Conservation (phyloP, 2,329 filamentous ascomycete genomes). For the Zymoseptoria pseudotritici region DNA sequence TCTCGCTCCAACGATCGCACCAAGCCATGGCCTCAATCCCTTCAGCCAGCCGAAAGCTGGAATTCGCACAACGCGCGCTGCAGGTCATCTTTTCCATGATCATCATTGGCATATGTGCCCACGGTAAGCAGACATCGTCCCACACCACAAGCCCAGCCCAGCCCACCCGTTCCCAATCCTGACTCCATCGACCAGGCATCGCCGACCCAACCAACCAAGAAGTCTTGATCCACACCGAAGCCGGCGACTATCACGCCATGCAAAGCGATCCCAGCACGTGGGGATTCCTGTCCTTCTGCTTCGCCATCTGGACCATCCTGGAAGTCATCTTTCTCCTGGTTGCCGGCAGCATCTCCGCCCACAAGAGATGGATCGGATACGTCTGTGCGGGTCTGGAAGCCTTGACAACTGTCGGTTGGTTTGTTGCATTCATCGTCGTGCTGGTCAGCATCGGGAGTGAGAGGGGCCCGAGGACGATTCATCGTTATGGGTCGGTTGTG, state of each 20-base stretch:
- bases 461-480: no score
- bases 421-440: not conserved
- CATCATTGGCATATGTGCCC: not conserved
- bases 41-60: not conserved
- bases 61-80: not conserved
- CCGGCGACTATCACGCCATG: not conserved
- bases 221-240: not conserved
- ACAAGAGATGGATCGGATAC: not conserved
- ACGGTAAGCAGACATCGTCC: no score
- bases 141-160: no score
- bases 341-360: not conserved
- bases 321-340: not conserved
- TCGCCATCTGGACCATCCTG: not conserved
- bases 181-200: no score
- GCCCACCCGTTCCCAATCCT: no score
- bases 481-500: not conserved
- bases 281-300: no score
- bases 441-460: not conserved
- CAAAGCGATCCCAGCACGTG: no score
- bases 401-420: no score
- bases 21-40: not conserved
- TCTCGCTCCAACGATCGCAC: not conserved
- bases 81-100: not conserved
- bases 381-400: not conserved
- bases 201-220: not conserved